Evolutionary conservation across 306 rosid species (phyloP).

Genomic region (Begonia peltatifolia): DNA sequence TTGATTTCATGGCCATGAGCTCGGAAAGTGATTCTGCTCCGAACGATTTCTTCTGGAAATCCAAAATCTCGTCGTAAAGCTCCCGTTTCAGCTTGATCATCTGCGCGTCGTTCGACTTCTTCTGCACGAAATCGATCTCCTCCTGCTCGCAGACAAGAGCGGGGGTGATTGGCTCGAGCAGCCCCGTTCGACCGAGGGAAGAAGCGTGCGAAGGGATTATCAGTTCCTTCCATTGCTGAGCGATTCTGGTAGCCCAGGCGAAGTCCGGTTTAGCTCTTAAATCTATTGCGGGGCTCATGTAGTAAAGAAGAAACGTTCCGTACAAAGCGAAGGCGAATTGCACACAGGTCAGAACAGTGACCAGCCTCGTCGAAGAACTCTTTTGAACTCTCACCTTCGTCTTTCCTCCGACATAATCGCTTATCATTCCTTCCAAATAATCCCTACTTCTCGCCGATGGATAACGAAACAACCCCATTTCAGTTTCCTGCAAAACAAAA

Average conservation of each 20-base stretch:
- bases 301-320: slow-evolving; percentile 75
- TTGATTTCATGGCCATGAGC: slow-evolving; percentile 73
- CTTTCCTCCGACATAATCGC: slow-evolving; percentile 58
- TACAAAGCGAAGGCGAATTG: slow-evolving; percentile 81
- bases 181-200: slow-evolving; percentile 33
- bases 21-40: slow-evolving; percentile 61
- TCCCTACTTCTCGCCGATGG: slow-evolving; percentile 37
- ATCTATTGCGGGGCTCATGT: slow-evolving; percentile 1
- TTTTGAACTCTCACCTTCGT: slow-evolving; percentile 33
- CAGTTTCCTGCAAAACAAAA: slow-evolving; percentile 15
- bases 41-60: slow-evolving; percentile 36
- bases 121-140: slow-evolving; percentile 77
- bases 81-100: slow-evolving; percentile 72
- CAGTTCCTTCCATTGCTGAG: slow-evolving; percentile 60
- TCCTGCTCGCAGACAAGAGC: slow-evolving; percentile 53
- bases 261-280: too few species aligned
- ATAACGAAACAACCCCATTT: slow-evolving; percentile 39
- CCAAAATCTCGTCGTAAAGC: slow-evolving; percentile 54
- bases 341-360: slow-evolving; percentile 65
- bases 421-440: slow-evolving; percentile 78
- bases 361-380: slow-evolving; percentile 33
- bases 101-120: slow-evolving; percentile 66
- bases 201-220: slow-evolving; percentile 60
- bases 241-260: slow-evolving; percentile 24
- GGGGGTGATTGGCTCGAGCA: slow-evolving; percentile 20